A percentile compares a stretch with the other conserved stretches of the same genome.
Conservation (phyloP, 2,329 filamentous ascomycete genomes). For the Fusarium temperatum region DNA sequence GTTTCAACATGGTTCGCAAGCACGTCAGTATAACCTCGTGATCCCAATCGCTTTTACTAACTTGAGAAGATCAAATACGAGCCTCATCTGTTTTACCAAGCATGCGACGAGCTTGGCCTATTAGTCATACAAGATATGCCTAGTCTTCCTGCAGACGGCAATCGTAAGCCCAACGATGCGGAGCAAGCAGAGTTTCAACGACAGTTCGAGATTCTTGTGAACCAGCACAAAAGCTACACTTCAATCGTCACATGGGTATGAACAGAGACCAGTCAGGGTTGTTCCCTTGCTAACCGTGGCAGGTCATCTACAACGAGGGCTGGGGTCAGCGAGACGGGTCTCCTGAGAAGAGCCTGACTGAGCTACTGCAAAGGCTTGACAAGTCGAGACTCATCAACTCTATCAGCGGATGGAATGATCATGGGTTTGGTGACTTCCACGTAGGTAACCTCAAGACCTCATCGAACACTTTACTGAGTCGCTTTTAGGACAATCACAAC, state of each 20-base stretch:
- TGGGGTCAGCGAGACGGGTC: slow-evolving; percentile 24
- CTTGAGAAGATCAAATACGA: slow-evolving; percentile 69
- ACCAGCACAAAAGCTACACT: slow-evolving; percentile 52
- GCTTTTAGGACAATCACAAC: slow-evolving; percentile 69
- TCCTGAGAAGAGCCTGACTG: slow-evolving; percentile 63
- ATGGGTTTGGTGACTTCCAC: slow-evolving; percentile 71
- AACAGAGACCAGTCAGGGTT: accelerated
- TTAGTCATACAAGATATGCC: slow-evolving; percentile 80
- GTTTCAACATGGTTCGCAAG: slow-evolving; percentile 77
- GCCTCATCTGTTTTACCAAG: slow-evolving; percentile 72
- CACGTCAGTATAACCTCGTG: slow-evolving; percentile 57
- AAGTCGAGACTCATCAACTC: slow-evolving; percentile 71
- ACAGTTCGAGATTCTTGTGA: slow-evolving; percentile 68
- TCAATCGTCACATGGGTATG: slow-evolving; percentile 25
- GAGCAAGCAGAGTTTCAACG: slow-evolving; percentile 72
- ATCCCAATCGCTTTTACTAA: not conserved
- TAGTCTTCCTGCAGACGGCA: slow-evolving; percentile 52
- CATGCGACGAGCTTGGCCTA: slow-evolving; percentile 72
- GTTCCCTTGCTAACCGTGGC: not conserved
- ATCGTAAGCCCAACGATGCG: slow-evolving; percentile 49
- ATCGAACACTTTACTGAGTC: not conserved
- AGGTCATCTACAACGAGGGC: slow-evolving; percentile 31
- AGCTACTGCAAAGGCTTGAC: slow-evolving; percentile 65
- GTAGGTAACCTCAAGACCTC: not conserved
- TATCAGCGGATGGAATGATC: slow-evolving; percentile 73